Percentiles rank a stretch among this genome's conserved stretches.
Conservation (phyloP, 2,329 filamentous ascomycete species). For the Geosmithia morbida region DNA sequence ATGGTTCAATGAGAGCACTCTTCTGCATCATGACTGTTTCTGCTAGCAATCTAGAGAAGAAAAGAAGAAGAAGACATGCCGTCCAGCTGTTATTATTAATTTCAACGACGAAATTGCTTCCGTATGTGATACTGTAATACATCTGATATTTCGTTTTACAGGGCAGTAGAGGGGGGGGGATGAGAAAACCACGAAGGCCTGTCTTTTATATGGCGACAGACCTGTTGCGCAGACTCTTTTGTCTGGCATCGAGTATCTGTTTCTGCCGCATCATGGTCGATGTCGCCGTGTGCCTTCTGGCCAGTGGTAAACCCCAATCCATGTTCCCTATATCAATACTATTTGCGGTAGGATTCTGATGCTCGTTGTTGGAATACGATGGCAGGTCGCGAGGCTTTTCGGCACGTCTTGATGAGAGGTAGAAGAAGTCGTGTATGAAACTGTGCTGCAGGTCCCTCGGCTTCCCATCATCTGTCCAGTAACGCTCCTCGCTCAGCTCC, state of each 20-base stretch:
- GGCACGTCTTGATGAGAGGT: conserved; percentile 19
- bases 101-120: too few relatives aligned
- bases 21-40: too few relatives aligned
- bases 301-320: background rate
- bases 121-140: too few relatives aligned
- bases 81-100: too few relatives aligned
- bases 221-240: conserved; percentile 9
- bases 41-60: background rate
- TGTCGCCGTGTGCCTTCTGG: conserved; percentile 1
- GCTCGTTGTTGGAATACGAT: background rate
- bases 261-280: conserved; percentile 7
- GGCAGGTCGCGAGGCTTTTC: conserved; percentile 7
- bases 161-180: background rate
- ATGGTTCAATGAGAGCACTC: too few relatives aligned
- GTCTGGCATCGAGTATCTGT: conserved; percentile 9
- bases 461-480: conserved; percentile 28
- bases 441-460: conserved; percentile 25
- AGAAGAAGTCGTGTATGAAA: conserved; percentile 28
- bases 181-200: background rate
- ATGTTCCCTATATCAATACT: background rate
- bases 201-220: conserved; percentile 1
- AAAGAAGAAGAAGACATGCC: too few relatives aligned
- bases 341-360: background rate
- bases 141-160: too few relatives aligned
- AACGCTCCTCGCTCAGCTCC: conserved; percentile 31